Evolutionary conservation across 2,329 filamentous ascomycete species (phyloP), one percentile per base, ranked within the genome.

Genomic region (Fusarium continuum): DNA sequence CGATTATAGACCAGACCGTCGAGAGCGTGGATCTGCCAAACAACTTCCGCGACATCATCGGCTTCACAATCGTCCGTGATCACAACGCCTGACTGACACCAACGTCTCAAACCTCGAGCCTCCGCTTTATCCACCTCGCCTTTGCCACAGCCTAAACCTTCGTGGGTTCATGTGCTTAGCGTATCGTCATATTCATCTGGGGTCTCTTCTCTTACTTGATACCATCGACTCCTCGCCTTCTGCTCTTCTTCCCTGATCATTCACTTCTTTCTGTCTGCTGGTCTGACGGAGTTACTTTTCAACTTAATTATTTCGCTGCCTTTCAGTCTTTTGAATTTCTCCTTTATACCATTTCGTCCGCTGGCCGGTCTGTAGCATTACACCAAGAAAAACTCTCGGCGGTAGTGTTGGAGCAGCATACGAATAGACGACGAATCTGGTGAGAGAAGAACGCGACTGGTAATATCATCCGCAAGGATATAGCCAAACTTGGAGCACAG

Each of bases 21-120:
- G 48, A 64, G 56, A 67, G 53, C 66, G 53, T 62, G 55, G 61
- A 65, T 58, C 48, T 60, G 61, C 51, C 72, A 77, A 79, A 75
- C 73, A 76, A 73, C 43, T 55, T 55, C 64, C 72, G 69, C 68
- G 70, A 75, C 73, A 75, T 70, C 53, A 46, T 40, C 56, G 53
- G 60, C 68, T 67, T 68, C 65, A 62, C 35, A 54, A 66, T 53
- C 57, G 45, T 46, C 62, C 62, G 40, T 52, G 38, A 55, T 56
- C 54, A 43, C 26, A 44, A 49, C 54, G 47, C 48, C 44, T 43
- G 48, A 64, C 44, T 43, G 48, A 64, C 62, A 46, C 49, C 63
- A 40, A 52, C 59, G 58, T 63, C 63, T 52, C 63, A 60, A 46
- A 55, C 23, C 28, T 49, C 35, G 39, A 50, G 46, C 44, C 28